Conservation (phyloP, 2,329 filamentous ascomycete species). For the Coniochaeta sp. region DNA sequence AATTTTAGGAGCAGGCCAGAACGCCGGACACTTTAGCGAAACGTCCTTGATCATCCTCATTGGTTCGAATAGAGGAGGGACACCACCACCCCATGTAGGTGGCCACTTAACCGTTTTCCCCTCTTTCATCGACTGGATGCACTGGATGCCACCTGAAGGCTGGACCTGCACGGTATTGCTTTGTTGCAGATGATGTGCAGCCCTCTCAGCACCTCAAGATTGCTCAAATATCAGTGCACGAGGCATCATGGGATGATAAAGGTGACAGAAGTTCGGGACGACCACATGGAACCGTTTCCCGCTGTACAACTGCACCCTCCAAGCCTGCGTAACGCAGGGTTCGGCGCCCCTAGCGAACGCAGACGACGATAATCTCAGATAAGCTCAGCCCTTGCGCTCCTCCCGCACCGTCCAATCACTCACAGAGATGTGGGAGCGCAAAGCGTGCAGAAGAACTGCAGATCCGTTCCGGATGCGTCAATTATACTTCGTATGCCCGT, state of each 20-base stretch:
- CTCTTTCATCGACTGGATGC: background rate
- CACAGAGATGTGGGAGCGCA: background rate
- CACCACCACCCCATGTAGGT: background rate
- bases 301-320: background rate
- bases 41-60: background rate
- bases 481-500: too few species aligned
- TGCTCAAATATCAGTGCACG: too few species aligned
- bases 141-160: background rate
- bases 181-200: slow-evolving; percentile 2
- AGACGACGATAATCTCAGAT: background rate
- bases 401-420: background rate
- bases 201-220: too few species aligned
- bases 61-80: background rate
- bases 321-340: slow-evolving; percentile 1
- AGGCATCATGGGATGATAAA: background rate
- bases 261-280: background rate
- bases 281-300: background rate
- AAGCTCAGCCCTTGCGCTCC: background rate
- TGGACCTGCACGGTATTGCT: slow-evolving; percentile 1
- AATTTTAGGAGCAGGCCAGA: background rate
- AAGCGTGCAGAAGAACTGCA: too few species aligned
- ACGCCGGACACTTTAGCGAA: slow-evolving; percentile 1
- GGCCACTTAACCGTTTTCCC: background rate
- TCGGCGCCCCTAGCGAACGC: background rate
- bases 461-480: too few species aligned